A percentile compares a stretch with the other conserved stretches of the same genome.
phyloP scores from a whole-genome alignment of 768 basidiomycete species.

The Coprinopsis cinerea region DNA sequence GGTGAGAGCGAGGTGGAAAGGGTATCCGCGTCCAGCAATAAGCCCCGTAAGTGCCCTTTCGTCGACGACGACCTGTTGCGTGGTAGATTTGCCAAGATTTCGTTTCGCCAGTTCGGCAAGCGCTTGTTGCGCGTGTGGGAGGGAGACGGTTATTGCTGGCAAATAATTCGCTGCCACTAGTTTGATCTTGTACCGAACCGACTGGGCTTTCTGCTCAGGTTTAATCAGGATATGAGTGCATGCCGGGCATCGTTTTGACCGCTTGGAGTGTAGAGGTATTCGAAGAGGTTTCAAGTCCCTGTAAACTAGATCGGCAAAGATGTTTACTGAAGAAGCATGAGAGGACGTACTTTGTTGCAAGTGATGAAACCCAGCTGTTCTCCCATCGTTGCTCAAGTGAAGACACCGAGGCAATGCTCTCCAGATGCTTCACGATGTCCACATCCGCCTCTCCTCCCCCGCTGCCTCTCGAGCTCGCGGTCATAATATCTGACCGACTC shows the following conservation, averaged over 20 bases:
- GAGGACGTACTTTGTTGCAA: conserved; percentile 54
- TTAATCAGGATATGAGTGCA: conserved; percentile 98
- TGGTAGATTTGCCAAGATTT: conserved; percentile 33
- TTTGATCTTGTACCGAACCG: conserved; percentile 94
- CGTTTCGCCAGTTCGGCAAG: conserved; percentile 39
- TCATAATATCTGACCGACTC: conserved; percentile 59
- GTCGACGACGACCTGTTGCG: conserved; percentile 35
- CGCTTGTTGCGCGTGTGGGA: conserved; percentile 51
- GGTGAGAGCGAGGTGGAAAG: conserved; percentile 85
- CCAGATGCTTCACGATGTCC: conserved; percentile 62
- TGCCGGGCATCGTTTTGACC: conserved; percentile 89
- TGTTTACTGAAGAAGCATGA: neutral
- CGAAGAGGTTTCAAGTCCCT: conserved; percentile 85
- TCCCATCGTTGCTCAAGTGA: conserved; percentile 76
- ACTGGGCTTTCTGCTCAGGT: conserved; percentile 95
- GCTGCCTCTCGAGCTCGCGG: conserved; percentile 46
- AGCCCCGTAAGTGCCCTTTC: conserved; percentile 35
- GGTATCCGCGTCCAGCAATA: conserved; percentile 74
- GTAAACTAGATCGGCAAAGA: conserved; percentile 11
- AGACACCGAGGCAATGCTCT: conserved; percentile 57
- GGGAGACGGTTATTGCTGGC: conserved; percentile 71
- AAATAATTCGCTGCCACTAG: conserved; percentile 93
- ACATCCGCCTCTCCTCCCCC: conserved; percentile 65
- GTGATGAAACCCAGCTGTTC: conserved; percentile 68
- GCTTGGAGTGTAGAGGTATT: conserved; percentile 88